A percentile compares a stretch with the other conserved stretches of the same genome.
Conservation (phyloP, 2,329 filamentous ascomycete genomes). For the Calcarisporium arbuscula region DNA sequence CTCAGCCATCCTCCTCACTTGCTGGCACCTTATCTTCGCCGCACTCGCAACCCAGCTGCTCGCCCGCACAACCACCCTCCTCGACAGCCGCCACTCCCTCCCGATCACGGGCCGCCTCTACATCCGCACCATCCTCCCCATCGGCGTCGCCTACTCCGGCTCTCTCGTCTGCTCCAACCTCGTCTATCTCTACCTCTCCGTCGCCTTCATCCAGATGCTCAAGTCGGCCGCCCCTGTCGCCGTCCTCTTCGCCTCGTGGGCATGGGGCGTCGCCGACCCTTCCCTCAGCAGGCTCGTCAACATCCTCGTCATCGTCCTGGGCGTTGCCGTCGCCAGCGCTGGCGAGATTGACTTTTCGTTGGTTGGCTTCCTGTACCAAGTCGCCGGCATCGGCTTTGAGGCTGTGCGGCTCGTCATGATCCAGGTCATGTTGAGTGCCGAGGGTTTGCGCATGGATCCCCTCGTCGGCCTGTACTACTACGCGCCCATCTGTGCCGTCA, state of each 20-base stretch:
- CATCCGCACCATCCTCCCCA: slow-evolving; percentile 57
- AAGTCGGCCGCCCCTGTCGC: slow-evolving; percentile 63
- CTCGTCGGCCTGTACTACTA: slow-evolving; percentile 87
- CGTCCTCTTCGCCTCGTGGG: slow-evolving; percentile 60
- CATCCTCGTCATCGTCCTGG: slow-evolving; percentile 45
- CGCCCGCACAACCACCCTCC: slow-evolving; percentile 55
- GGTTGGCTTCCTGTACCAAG: slow-evolving; percentile 61
- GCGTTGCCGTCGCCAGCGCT: slow-evolving; percentile 45
- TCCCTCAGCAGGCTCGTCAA: slow-evolving; percentile 38
- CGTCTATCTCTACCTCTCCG: slow-evolving; percentile 61
- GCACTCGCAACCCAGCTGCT: slow-evolving; percentile 60
- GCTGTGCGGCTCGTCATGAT: slow-evolving; percentile 80
- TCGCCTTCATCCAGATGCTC: slow-evolving; percentile 66
- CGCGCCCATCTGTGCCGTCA: slow-evolving; percentile 73
- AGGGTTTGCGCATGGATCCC: slow-evolving; percentile 81
- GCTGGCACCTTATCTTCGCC: slow-evolving; percentile 63
- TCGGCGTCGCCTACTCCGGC: slow-evolving; percentile 59
- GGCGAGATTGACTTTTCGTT: slow-evolving; percentile 66
- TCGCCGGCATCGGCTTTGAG: slow-evolving; percentile 73
- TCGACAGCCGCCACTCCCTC: slow-evolving; percentile 57
- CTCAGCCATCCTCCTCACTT: slow-evolving; percentile 52
- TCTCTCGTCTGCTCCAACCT: slow-evolving; percentile 62
- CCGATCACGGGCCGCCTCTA: slow-evolving; percentile 57
- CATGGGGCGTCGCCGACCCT: slow-evolving; percentile 44
- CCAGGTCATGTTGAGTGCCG: slow-evolving; percentile 68